These are phyloP conservation scores for Leishmania turanica DNA, from an alignment of 208 protist species.

Conservation along the genomic window DNA sequence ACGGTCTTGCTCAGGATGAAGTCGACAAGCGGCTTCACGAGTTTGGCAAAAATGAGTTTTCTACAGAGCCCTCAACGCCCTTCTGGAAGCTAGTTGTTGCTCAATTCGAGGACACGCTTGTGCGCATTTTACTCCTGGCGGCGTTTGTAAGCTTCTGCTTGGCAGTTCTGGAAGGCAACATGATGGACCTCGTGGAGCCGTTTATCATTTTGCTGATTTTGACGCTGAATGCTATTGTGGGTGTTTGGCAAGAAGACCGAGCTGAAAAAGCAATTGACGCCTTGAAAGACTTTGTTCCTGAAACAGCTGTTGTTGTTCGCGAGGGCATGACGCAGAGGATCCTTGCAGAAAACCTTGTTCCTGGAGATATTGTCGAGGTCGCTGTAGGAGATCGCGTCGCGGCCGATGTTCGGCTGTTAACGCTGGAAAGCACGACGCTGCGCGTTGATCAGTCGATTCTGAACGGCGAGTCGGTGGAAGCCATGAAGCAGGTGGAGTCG, in stretches of 20 bases:
- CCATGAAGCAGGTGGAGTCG: conserved; percentile 65
- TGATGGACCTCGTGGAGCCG: conserved; percentile 90
- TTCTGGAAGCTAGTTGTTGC: conserved; percentile 83
- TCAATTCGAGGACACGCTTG: conserved; percentile 92
- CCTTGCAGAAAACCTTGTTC: conserved; percentile 88
- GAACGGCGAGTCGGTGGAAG: conserved; percentile 94
- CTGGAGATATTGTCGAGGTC: conserved; percentile 96
- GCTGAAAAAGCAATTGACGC: conserved; percentile 93
- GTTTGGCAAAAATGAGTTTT: conserved; percentile 78
- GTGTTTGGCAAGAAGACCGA: conserved; percentile 93
- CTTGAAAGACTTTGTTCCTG: conserved; percentile 73
- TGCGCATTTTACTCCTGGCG: conserved; percentile 86
- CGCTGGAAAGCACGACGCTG: conserved; percentile 88
- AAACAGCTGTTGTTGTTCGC: conserved; percentile 70
- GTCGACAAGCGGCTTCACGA: conserved; percentile 43
- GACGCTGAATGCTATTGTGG: conserved; percentile 92
- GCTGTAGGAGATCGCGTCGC: conserved; percentile 95
- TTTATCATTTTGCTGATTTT: conserved; percentile 96
- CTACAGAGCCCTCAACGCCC: conserved; percentile 53
- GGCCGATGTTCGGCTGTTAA: conserved; percentile 93
- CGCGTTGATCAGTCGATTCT: conserved; percentile 92
- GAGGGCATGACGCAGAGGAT: conserved; percentile 58
- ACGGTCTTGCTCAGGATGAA: conserved; percentile 28
- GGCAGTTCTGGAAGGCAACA: conserved; percentile 71
- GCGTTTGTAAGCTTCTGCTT: conserved; percentile 84